Conservation (phyloP, 2,329 filamentous ascomycete species). For the Ophiostoma ips region DNA sequence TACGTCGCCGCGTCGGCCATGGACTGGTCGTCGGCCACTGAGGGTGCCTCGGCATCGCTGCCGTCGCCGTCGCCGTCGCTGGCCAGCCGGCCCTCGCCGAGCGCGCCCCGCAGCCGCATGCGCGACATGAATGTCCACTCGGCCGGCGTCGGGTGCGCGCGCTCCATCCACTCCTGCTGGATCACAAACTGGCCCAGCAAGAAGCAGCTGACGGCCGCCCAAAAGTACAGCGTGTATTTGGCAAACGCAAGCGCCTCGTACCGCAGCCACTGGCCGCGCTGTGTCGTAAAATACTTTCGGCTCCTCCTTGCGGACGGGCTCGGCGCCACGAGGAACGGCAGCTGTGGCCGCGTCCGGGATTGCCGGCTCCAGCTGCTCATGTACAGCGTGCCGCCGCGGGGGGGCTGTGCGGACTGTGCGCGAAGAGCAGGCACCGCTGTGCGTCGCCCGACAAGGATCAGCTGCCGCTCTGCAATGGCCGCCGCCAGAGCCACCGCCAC, state of each 20-base stretch:
- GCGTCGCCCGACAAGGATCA: not conserved
- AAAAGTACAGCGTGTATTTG: constrained; percentile 53
- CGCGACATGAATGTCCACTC: constrained; percentile 68
- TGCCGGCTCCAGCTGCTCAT: not conserved
- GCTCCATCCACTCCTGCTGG: constrained; percentile 62
- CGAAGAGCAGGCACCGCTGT: not conserved
- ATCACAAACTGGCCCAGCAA: constrained; percentile 50
- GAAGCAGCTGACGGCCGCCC: constrained; percentile 46
- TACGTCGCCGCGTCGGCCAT: constrained; percentile 19
- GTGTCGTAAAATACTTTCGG: constrained; percentile 54
- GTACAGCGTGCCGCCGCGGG: not conserved
- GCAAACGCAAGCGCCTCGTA: constrained; percentile 56
- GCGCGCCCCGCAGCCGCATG: constrained; percentile 51
- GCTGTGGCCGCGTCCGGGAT: constrained; percentile 25
- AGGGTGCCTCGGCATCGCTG: not conserved
- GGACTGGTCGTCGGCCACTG: constrained; percentile 39
- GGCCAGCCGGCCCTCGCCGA: constrained; percentile 37
- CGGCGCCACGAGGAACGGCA: constrained; percentile 37
- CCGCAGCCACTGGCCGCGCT: constrained; percentile 55
- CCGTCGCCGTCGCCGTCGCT: not conserved
- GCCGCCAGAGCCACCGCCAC: not conserved
- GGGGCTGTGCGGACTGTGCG: not conserved
- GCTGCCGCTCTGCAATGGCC: not conserved
- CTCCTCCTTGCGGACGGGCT: not conserved
- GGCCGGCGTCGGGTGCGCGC: constrained; percentile 62